phyloP scores from a whole-genome alignment of 1,284 basidiomycete genomes.

The Puccinia triticina region DNA sequence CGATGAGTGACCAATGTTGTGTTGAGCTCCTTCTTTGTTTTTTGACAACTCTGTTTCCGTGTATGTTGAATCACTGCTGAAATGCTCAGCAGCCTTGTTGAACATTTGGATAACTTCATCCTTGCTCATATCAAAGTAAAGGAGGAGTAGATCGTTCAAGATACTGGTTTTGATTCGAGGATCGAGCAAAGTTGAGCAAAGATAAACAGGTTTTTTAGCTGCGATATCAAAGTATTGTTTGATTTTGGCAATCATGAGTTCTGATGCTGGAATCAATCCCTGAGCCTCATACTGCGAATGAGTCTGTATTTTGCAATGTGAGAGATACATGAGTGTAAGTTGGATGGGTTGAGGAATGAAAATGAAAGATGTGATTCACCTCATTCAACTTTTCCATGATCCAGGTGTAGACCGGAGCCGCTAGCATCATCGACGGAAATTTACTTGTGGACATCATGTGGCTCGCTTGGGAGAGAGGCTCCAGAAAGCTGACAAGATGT shows the following conservation, averaged over 20 bases:
- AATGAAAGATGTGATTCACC: background rate
- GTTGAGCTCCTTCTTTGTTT: background rate
- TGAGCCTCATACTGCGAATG: background rate
- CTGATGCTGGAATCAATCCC: background rate
- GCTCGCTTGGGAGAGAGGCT: background rate
- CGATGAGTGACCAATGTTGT: background rate
- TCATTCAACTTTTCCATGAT: background rate
- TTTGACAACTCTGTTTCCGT: background rate
- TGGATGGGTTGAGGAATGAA: background rate
- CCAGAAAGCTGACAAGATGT: background rate
- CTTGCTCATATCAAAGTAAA: background rate
- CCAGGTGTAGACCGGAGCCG: background rate
- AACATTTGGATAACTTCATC: background rate
- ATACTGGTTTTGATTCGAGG: conserved; percentile 1
- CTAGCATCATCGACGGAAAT: background rate
- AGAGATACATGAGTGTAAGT: background rate
- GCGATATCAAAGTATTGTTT: background rate
- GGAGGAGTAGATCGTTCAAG: background rate
- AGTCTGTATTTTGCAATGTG: background rate
- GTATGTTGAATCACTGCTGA: background rate
- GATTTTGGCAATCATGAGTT: background rate
- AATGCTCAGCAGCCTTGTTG: background rate
- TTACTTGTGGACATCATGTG: background rate
- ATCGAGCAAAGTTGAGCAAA: conserved; percentile 6
- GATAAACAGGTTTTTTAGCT: background rate